phyloP scores from a whole-genome alignment of 2,329 filamentous ascomycete genomes.

The Dactylellina haptotyla region DNA sequence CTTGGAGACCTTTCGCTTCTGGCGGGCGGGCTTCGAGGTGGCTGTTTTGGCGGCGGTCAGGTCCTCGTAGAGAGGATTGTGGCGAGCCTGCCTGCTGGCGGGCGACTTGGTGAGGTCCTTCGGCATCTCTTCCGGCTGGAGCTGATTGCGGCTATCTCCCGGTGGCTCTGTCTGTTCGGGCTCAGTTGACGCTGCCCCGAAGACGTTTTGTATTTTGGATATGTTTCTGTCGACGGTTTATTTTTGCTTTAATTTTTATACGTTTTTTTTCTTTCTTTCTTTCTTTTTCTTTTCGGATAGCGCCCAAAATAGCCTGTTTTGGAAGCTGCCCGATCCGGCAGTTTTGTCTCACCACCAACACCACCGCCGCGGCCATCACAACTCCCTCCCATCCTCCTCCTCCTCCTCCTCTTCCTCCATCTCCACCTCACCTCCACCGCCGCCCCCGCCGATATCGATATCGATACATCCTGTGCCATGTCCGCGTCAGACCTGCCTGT shows the following conservation, averaged over 20 bases:
- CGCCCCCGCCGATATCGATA: neutral
- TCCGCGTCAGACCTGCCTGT: slow-evolving; percentile 37
- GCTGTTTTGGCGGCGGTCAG: slow-evolving; percentile 72
- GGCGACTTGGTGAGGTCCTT: slow-evolving; percentile 53
- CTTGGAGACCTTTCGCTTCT: slow-evolving; percentile 69
- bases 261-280: neutral
- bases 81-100: slow-evolving; percentile 68
- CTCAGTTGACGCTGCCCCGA: too few species aligned
- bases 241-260: neutral
- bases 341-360: slow-evolving; percentile 46
- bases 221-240: neutral
- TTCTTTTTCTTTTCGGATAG: neutral
- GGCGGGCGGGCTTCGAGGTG: slow-evolving; percentile 75
- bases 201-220: neutral
- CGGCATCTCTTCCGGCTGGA: slow-evolving; percentile 21
- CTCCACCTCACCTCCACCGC: neutral
- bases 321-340: slow-evolving; percentile 19
- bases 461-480: too few species aligned
- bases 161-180: too few species aligned
- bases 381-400: neutral
- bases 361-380: neutral
- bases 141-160: too few species aligned
- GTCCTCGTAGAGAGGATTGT: slow-evolving; percentile 92
- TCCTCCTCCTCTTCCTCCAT: neutral
- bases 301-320: neutral